phyloP scores from a whole-genome alignment of 2,329 filamentous ascomycete species.

The Penicillium capsulatum region DNA sequence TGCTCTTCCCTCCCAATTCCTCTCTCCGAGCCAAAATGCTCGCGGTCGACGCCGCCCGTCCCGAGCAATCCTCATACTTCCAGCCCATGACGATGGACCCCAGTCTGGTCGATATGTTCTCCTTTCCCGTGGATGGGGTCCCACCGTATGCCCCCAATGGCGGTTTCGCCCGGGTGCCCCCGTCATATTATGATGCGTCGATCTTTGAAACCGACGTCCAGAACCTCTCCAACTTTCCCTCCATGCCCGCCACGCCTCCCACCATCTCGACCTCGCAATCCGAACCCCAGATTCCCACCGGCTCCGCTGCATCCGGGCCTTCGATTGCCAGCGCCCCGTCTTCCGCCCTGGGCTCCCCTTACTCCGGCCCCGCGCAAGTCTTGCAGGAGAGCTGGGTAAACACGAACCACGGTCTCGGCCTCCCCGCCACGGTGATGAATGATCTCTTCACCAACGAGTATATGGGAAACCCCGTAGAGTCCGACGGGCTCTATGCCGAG shows the following conservation, averaged over 20 bases:
- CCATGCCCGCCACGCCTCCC: conserved; percentile 34
- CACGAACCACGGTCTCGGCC: conserved; percentile 51
- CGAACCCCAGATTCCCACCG: conserved; percentile 52
- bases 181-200: conserved; percentile 29
- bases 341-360: conserved; percentile 64
- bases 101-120: conserved; percentile 29
- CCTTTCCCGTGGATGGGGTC: conserved; percentile 27
- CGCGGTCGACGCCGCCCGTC: conserved; percentile 31
- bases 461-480: conserved; percentile 43
- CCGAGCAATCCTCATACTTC: conserved; percentile 30
- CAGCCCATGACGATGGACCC: conserved; percentile 33
- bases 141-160: conserved; percentile 21
- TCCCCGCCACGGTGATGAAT: conserved; percentile 61
- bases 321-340: conserved; percentile 58
- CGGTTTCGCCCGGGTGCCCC: conserved; percentile 20
- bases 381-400: conserved; percentile 57
- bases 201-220: conserved; percentile 24
- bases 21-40: conserved; percentile 25
- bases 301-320: conserved; percentile 58
- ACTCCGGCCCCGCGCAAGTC: conserved; percentile 58
- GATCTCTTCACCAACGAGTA: conserved; percentile 56
- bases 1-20: conserved; percentile 9
- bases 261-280: conserved; percentile 27
- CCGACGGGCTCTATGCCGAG: conserved; percentile 41
- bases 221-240: conserved; percentile 26